phyloP scores from a whole-genome alignment of 371 early-diverging fungal genomes.

The Mucor racemosus region DNA sequence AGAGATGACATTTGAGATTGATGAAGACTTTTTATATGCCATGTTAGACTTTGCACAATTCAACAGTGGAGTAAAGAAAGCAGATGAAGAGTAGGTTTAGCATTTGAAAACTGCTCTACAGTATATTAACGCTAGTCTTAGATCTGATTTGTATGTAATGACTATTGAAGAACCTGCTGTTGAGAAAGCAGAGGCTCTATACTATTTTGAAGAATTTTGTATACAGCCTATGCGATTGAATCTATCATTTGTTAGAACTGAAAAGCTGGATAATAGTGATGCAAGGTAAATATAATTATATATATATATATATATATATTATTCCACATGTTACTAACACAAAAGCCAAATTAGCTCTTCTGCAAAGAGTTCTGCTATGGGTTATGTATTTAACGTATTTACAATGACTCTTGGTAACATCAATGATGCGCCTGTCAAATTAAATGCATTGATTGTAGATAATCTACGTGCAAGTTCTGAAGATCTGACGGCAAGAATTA shows the following conservation, averaged over 20 bases:
- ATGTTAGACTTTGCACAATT: conserved; percentile 78
- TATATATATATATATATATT: too few relatives aligned
- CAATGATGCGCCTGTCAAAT: conserved; percentile 82
- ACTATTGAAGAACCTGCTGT: conserved; percentile 58
- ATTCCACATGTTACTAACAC: background rate
- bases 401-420: conserved; percentile 92
- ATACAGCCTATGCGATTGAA: conserved; percentile 89
- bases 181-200: conserved; percentile 60
- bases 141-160: conserved; percentile 40
- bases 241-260: conserved; percentile 80
- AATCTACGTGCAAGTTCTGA: conserved; percentile 73
- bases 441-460: conserved; percentile 84
- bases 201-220: conserved; percentile 89
- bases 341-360: conserved; percentile 14
- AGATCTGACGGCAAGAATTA: conserved; percentile 42
- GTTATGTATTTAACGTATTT: conserved; percentile 74
- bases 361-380: conserved; percentile 35
- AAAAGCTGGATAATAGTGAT: conserved; percentile 48
- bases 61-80: conserved; percentile 36
- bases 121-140: conserved; percentile 6
- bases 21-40: conserved; percentile 81
- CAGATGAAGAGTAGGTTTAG: conserved; percentile 23
- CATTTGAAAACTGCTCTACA: background rate
- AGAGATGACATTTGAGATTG: conserved; percentile 87
- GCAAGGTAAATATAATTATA: conserved; percentile 30